A percentile compares a stretch with the other conserved stretches of the same genome.
Conservation (phyloP, 2,329 filamentous ascomycete species). For the Penicillium sp. region DNA sequence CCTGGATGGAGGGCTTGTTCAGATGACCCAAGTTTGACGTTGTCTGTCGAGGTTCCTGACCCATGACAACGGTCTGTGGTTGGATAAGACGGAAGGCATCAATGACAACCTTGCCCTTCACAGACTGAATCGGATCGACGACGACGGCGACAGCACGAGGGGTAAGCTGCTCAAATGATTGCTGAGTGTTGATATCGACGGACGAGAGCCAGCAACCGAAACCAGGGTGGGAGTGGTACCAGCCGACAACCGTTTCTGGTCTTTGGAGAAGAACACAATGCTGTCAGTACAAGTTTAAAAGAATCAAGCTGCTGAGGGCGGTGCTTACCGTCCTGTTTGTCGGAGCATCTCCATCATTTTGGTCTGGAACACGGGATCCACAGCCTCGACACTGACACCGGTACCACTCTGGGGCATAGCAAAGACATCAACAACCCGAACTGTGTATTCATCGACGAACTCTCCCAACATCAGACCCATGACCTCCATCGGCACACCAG, state of each 20-base stretch:
- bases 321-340: slow-evolving; percentile 82
- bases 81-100: slow-evolving; percentile 98
- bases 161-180: slow-evolving; percentile 98
- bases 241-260: slow-evolving; percentile 94
- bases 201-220: slow-evolving; percentile 99
- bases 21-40: slow-evolving; percentile 97
- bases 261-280: slow-evolving; percentile 46
- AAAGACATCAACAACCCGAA: slow-evolving; percentile 96
- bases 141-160: slow-evolving; percentile 96
- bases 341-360: slow-evolving; percentile 99
- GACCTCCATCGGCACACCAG: slow-evolving; percentile 98
- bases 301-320: background rate
- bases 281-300: slow-evolving; percentile 10
- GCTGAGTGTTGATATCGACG: slow-evolving; percentile 99
- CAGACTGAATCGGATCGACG: slow-evolving; percentile 96
- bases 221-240: slow-evolving; percentile 99
- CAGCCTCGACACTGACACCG: slow-evolving; percentile 95
- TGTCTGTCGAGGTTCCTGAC: slow-evolving; percentile 94
- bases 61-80: slow-evolving; percentile 95
- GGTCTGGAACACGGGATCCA: slow-evolving; percentile 97
- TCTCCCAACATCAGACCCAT: slow-evolving; percentile 99
- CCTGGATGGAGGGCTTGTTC: slow-evolving; percentile 99
- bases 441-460: slow-evolving; percentile 98
- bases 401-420: slow-evolving; percentile 99
- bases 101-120: slow-evolving; percentile 99